Evolutionary conservation across 441 rosid genomes (phyloP), one percentile per base, ranked within the genome.

Genomic region (Capsella rubella): DNA sequence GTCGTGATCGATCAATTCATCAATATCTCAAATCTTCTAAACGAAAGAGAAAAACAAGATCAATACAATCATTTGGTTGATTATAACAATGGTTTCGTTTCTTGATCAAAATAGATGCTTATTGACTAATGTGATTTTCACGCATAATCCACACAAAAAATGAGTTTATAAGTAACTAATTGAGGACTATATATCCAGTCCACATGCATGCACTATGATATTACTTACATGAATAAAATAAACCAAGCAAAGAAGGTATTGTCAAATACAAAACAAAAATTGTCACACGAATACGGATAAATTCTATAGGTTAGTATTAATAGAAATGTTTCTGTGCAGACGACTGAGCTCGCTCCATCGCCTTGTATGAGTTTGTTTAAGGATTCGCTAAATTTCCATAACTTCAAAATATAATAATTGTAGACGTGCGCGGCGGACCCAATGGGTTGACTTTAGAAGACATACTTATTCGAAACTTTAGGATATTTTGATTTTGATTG

Each of bases 351-450:
- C 29, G 47, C 46, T 57, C 29, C 27, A 6, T 39, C 51, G 45
- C 11, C 6, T 10, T 40, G 55, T 31, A 32, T 54, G 64, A 57
- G 49, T 64, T 72, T 55, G 46, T 54, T 40, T 61, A 61, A 64
- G 56, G 42, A 46, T 56, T 39, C 27, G 6, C 47, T 57, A 29
- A 40, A 49, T 57, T 47, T 37, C 34, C 43, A 13, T 56, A 15
- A 47, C 3, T 52, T 65, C 9, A 13, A 25, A 47, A 57, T 47
- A 46, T 47, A 47, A 39, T 49, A 39, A 58, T 2, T 67, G 78
- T 58, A 66, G 72, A 74, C 72, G 78, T 73, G 67, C 43, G 65
- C 43, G 72, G 60, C 53, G 37, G 37, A 58, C 59, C 73, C 67
- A 50, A 67, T 39, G 67, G 61, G 56, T 67, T 74, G 78, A 72